phyloP scores from a whole-genome alignment of 345 rosid species.

The Hypericum androsaemum region DNA sequence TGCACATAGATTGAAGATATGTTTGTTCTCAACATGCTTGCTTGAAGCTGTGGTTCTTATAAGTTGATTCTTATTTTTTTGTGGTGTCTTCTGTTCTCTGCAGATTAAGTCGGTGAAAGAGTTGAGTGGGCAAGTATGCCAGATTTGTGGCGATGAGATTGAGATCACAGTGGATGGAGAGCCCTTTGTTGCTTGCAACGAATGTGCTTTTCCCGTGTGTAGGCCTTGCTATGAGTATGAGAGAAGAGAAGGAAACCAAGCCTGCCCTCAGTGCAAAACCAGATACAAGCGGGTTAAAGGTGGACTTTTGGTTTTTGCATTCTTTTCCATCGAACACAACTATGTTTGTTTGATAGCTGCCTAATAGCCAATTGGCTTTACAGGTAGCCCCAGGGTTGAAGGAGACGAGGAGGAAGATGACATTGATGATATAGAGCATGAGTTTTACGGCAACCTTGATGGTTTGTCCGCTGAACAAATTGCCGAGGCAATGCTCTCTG shows the following conservation, averaged over 20 bases:
- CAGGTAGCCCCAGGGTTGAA: slow-evolving; percentile 93
- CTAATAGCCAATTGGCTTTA: slow-evolving; percentile 11
- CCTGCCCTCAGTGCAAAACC: slow-evolving; percentile 96
- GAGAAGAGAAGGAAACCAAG: slow-evolving; percentile 91
- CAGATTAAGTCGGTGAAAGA: slow-evolving; percentile 88
- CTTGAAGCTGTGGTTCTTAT: slow-evolving; percentile 5
- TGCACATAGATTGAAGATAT: too few relatives aligned
- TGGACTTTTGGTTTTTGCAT: slow-evolving; percentile 16
- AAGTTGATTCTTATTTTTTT: slow-evolving; percentile 10
- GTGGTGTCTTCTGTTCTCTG: slow-evolving; percentile 4
- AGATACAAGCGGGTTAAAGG: slow-evolving; percentile 85
- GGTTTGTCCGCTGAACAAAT: slow-evolving; percentile 48
- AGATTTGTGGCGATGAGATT: slow-evolving; percentile 84
- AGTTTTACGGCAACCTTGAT: slow-evolving; percentile 52
- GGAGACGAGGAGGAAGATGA: slow-evolving; percentile 97
- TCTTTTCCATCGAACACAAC: background rate
- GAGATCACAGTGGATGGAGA: slow-evolving; percentile 63
- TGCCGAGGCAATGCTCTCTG: slow-evolving; percentile 47
- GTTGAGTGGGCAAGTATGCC: slow-evolving; percentile 82
- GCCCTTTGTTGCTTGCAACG: slow-evolving; percentile 91
- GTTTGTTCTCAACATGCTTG: background rate
- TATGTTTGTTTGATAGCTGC: background rate
- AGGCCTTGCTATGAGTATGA: slow-evolving; percentile 90
- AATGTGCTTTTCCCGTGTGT: slow-evolving; percentile 98
- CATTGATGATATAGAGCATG: slow-evolving; percentile 85